Base-by-base conservation (phyloP, 805 yeast species). In the Candida stauntonica region DNA sequence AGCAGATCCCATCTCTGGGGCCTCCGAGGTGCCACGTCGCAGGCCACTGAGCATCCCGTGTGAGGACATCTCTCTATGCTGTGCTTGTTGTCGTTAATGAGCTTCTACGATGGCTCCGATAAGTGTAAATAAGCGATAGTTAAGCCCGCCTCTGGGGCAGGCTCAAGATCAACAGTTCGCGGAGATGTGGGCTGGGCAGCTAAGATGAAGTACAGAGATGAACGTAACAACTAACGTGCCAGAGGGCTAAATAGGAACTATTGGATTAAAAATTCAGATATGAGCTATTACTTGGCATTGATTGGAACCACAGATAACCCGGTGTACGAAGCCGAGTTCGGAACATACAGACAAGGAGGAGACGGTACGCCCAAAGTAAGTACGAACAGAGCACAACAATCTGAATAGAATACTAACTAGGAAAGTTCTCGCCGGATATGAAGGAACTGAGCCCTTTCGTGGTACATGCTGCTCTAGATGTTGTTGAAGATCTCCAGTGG, bases 401-500 rank as follows among this genome's bases (percentile, higher is more conserved):
- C n/a, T n/a, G n/a, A n/a, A n/a, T n/a, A 21, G 11, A 21, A 11
- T 11, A 21, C 24, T 21, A 21, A 21, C 24, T 21, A 21, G 17
- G 17, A 19, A 29, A 68, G 54, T 82, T 88, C 49, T 72, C 89
- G 1, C 66, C 75, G 7, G 85, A 80, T 35, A 74, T 86, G 58
- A 73, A 73, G 50, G 96, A 91, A 54, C 63, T 91, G 26, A 79
- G 83, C 48, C 97, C 96, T 17, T 91, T 88, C 54, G 79, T 93
- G 20, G 73, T 89, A 26, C 95, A 93, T 55, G 76, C 96, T 1
- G 78, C 98, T 2, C 62, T 93, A 26, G 99, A 93, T 59, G 70
- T 93, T n/a, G 79, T 93, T 0, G 96, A 93, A 47, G 96, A 89
- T 51, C 62, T 78, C 3, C 97, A 88, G 56, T 88, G 95, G 91